phyloP scores from a whole-genome alignment of 371 early-diverging fungal genomes.

The Gilbertella persicaria region DNA sequence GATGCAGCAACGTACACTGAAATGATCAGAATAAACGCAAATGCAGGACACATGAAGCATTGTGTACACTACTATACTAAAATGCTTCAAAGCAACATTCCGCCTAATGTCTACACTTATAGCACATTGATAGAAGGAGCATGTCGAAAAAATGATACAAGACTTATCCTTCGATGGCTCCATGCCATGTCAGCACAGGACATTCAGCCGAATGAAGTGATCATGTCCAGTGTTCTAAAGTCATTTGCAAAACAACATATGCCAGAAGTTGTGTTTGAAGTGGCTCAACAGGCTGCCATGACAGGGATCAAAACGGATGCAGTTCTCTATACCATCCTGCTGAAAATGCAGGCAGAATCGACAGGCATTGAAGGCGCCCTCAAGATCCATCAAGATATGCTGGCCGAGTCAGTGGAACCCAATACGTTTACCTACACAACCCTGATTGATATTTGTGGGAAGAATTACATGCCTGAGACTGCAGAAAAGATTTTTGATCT shows the following conservation, averaged over 20 bases:
- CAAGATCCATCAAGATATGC: slow-evolving; percentile 42
- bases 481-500: slow-evolving; percentile 47
- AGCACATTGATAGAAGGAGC: slow-evolving; percentile 52
- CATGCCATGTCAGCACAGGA: slow-evolving; percentile 34
- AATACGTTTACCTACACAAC: slow-evolving; percentile 48
- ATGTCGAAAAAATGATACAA: slow-evolving; percentile 21
- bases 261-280: slow-evolving; percentile 24
- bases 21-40: slow-evolving; percentile 44
- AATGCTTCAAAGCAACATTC: slow-evolving; percentile 37
- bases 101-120: slow-evolving; percentile 53
- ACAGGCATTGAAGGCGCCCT: slow-evolving; percentile 35
- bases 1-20: slow-evolving; percentile 52
- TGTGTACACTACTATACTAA: slow-evolving; percentile 42
- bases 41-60: slow-evolving; percentile 15
- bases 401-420: slow-evolving; percentile 32
- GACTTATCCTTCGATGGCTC: slow-evolving; percentile 45
- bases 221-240: slow-evolving; percentile 33
- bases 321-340: slow-evolving; percentile 40
- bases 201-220: slow-evolving; percentile 34
- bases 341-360: slow-evolving; percentile 34
- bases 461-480: slow-evolving; percentile 32
- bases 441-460: slow-evolving; percentile 38
- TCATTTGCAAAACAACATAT: slow-evolving; percentile 25
- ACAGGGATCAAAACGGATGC: slow-evolving; percentile 44
- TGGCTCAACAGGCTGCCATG: slow-evolving; percentile 33